phyloP scores from a whole-genome alignment of 495 filamentous ascomycete species.

The Platismatia glauca region DNA sequence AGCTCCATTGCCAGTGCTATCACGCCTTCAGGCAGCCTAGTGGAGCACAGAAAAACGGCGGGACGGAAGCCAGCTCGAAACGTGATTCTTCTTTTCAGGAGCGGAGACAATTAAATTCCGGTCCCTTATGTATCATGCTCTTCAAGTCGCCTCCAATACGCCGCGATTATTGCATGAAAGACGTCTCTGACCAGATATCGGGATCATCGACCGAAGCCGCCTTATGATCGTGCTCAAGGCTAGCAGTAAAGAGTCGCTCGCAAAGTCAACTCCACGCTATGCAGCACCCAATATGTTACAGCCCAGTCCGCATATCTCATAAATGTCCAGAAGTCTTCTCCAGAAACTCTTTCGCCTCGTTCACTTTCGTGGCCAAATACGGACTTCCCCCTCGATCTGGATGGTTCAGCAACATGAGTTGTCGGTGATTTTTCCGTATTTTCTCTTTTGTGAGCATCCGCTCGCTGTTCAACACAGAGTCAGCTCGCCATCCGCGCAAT shows the following conservation, averaged over 20 bases:
- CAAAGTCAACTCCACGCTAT: slow-evolving; percentile 27
- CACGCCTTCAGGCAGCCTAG: not conserved
- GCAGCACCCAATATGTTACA: slow-evolving; percentile 11
- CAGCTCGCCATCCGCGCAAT: not conserved
- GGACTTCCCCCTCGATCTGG: slow-evolving; percentile 95
- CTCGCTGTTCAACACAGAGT: slow-evolving; percentile 47
- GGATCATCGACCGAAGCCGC: not conserved
- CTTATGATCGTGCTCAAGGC: not conserved
- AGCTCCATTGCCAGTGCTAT: not conserved
- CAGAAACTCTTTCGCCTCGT: slow-evolving; percentile 93
- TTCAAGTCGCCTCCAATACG: not conserved
- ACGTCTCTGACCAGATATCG: not conserved
- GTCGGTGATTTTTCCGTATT: slow-evolving; percentile 90
- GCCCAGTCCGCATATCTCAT: not conserved
- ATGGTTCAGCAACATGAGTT: slow-evolving; percentile 96
- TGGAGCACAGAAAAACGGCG: not conserved
- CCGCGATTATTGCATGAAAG: not conserved
- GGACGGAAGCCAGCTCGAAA: not conserved
- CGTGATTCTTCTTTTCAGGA: not conserved
- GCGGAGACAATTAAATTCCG: not conserved
- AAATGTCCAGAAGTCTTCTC: slow-evolving; percentile 52
- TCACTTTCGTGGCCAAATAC: slow-evolving; percentile 93
- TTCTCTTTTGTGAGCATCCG: slow-evolving; percentile 79
- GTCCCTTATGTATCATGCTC: not conserved
- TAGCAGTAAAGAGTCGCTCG: not conserved